Conservation (phyloP, 192 early-diverging fungal species). For the Diversispora eburnea region DNA sequence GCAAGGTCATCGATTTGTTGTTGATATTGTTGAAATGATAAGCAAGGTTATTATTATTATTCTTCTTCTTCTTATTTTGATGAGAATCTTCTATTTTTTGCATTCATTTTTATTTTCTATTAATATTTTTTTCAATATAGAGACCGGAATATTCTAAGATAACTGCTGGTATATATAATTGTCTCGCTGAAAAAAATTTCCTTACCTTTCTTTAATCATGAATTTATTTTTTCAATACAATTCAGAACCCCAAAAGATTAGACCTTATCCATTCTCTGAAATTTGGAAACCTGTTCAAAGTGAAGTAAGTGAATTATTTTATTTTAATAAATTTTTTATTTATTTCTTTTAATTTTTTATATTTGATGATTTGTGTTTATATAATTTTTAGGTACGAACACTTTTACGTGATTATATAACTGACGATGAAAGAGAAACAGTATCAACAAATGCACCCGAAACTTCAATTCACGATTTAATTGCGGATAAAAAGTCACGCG, state of each 20-base stretch:
- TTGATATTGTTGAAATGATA: conserved; percentile 53
- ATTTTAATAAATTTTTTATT: too few relatives aligned
- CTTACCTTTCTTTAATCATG: background rate
- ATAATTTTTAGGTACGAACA: conserved; percentile 36
- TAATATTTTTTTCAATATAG: background rate
- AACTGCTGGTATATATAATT: background rate
- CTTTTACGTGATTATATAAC: conserved; percentile 47
- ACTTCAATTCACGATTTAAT: conserved; percentile 34
- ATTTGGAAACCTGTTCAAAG: conserved; percentile 43
- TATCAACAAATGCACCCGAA: conserved; percentile 24
- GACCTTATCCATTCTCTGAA: conserved; percentile 38
- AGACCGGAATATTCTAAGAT: conserved; percentile 10
- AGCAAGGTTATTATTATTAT: conserved; percentile 18
- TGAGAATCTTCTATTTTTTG: background rate
- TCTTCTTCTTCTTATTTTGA: background rate
- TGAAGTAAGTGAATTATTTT: conserved; percentile 28
- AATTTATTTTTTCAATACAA: background rate
- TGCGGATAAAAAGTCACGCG: conserved; percentile 10
- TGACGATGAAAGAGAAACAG: conserved; percentile 34
- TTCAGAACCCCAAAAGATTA: conserved; percentile 26
- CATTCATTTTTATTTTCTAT: background rate
- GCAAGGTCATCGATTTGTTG: conserved; percentile 70
- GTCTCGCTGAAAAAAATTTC: background rate
- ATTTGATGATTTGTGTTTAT: too few relatives aligned
- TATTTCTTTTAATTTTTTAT: too few relatives aligned